Conservation (phyloP, 2,329 filamentous ascomycete species). For the Fonsecaea pedrosoi region DNA sequence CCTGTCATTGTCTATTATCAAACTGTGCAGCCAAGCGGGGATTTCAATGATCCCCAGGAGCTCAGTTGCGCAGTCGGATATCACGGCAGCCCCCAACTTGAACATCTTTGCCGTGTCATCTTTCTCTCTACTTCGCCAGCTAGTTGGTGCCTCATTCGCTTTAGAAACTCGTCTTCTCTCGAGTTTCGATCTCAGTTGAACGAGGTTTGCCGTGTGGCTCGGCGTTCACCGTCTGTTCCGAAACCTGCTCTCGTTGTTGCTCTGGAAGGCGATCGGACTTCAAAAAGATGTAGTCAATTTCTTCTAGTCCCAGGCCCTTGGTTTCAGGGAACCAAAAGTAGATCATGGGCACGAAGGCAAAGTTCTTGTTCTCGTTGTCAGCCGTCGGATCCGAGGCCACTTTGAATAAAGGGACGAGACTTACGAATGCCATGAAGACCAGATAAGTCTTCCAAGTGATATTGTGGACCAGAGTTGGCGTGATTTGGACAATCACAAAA, state of each 20-base stretch:
- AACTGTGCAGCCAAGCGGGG: neutral
- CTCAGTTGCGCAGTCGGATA: neutral
- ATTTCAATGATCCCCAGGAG: neutral
- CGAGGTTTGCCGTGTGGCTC: neutral
- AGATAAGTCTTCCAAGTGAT: conserved; percentile 47
- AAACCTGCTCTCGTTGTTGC: conserved; percentile 14
- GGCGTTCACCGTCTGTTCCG: neutral
- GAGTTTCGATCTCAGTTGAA: neutral
- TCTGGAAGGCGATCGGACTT: conserved; percentile 11
- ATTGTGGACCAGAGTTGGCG: conserved; percentile 44
- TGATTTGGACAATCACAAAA: conserved; percentile 53
- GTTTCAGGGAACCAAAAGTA: conserved; percentile 58
- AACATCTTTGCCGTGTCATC: neutral
- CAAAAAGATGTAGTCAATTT: conserved; percentile 53
- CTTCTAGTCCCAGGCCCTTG: conserved; percentile 52
- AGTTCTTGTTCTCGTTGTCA: conserved; percentile 32
- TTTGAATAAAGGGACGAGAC: neutral
- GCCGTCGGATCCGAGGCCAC: neutral
- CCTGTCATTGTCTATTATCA: neutral
- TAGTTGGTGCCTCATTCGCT: neutral
- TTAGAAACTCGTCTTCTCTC: conserved; percentile 8
- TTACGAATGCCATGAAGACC: conserved; percentile 45
- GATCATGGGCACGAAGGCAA: conserved; percentile 50
- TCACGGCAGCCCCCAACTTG: neutral
- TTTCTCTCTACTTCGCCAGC: neutral